Evolutionary conservation across 1,284 basidiomycete genomes (phyloP).

Genomic region (Heterobasidion irregulare): DNA sequence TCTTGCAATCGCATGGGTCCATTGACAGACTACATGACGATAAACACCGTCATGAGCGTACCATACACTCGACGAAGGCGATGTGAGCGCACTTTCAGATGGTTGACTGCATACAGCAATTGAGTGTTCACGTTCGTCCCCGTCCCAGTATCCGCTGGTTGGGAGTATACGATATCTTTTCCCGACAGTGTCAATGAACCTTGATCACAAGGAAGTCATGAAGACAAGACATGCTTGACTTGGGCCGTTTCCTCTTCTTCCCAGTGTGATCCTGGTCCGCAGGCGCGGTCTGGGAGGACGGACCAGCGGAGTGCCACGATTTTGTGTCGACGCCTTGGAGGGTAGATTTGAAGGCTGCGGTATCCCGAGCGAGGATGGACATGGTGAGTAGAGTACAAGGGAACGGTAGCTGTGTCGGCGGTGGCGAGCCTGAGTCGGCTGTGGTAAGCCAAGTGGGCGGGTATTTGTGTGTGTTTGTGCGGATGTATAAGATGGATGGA

Average conservation of each 20-base stretch:
- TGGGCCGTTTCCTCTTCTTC: slow-evolving; percentile 59
- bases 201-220: slow-evolving; percentile 11
- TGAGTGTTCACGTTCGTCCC: slow-evolving; percentile 82
- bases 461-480: slow-evolving; percentile 4
- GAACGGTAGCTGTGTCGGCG: not conserved
- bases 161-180: slow-evolving; percentile 70
- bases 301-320: slow-evolving; percentile 65
- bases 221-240: slow-evolving; percentile 43
- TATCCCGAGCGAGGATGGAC: slow-evolving; percentile 58
- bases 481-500: not conserved
- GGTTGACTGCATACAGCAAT: slow-evolving; percentile 76
- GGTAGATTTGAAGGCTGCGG: slow-evolving; percentile 56
- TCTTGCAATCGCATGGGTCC: slow-evolving; percentile 84
- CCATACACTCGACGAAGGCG: not conserved
- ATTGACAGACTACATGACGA: slow-evolving; percentile 44
- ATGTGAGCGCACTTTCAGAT: slow-evolving; percentile 49
- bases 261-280: slow-evolving; percentile 21
- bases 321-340: slow-evolving; percentile 56
- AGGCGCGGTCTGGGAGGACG: slow-evolving; percentile 17
- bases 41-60: not conserved
- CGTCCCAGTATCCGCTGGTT: slow-evolving; percentile 77
- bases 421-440: not conserved
- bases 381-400: slow-evolving; percentile 24
- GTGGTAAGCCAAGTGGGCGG: not conserved
- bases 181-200: slow-evolving; percentile 11